Evolutionary conservation across 2,329 filamentous ascomycete genomes (phyloP), one percentile per base, ranked within the genome.

Genomic region (Ramularia endophylla): DNA sequence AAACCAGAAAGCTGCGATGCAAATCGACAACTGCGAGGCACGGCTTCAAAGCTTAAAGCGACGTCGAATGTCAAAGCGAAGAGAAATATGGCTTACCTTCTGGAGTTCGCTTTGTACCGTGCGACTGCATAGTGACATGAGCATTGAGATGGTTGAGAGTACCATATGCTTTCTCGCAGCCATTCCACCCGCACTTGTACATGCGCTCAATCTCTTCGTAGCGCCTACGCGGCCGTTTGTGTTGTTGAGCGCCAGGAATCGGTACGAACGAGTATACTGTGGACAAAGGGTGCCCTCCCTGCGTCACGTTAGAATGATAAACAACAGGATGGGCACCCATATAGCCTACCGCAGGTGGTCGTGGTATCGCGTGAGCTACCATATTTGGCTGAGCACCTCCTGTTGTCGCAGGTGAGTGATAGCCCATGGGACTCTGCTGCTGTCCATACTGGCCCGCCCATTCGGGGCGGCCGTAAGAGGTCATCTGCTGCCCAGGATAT

Each of bases 161-260:
- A 46, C 92, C 92, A 56, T 98, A 98, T 2, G 92, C 92, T 70
- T 98, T 98, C 67, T 98, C 92, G 61, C 92, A 98, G 7, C 89
- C 89, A 52, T 95, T 90, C 87, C 88, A 97, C 18, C 90, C 92
- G 61, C 92, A 98, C 68, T 97, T 97, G 74, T 98, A 97, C 92
- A 98, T 97, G 61, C 92, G 83, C 71, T 98, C 92, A 56, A 98
- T 98, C 64, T 98, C 92, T 67, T 98, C 92, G 58, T 95, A 98
- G 40, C 92, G 80, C 57, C 92, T 77, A 51, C 92, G 80, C 9
- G 92, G 92, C 44, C 92, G 81, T 72, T 98, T 98, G 65, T 97
- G 90, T 64, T 98, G 92, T 63, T 95, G 89, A 9, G 90, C 87
- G 50, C 92, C 92, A 2, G 92, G 92, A 58, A 97, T 97, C 0